phyloP scores from a whole-genome alignment of 768 basidiomycete genomes.

The Lentinula lateritia region DNA sequence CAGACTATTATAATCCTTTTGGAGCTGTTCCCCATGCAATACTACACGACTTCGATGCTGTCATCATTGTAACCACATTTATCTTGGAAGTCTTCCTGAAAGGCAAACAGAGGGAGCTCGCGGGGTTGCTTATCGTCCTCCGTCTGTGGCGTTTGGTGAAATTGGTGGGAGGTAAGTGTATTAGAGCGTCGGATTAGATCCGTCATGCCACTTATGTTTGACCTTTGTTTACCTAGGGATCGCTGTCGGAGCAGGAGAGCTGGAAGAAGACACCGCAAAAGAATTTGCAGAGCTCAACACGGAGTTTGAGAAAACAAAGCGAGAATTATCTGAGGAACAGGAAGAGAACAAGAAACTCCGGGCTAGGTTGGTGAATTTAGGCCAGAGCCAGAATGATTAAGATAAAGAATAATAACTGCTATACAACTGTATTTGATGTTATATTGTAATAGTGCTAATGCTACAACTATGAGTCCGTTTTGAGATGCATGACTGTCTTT shows the following conservation, averaged over 20 bases:
- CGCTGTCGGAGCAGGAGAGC: slow-evolving; percentile 68
- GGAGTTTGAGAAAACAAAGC: slow-evolving; percentile 39
- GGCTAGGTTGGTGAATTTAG: slow-evolving; percentile 27
- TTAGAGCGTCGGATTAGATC: no score
- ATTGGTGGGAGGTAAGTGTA: slow-evolving; percentile 44
- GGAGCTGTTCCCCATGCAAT: slow-evolving; percentile 45
- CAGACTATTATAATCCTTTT: slow-evolving; percentile 57
- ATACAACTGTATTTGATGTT: not conserved
- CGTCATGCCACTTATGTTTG: no score
- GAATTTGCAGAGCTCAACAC: slow-evolving; percentile 43
- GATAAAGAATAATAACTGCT: not conserved
- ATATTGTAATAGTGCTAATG: slow-evolving; percentile 1
- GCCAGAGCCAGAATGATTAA: slow-evolving; percentile 15
- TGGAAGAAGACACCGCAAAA: slow-evolving; percentile 50
- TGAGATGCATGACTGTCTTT: not conserved
- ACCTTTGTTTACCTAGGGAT: slow-evolving; percentile 41
- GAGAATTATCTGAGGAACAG: slow-evolving; percentile 37
- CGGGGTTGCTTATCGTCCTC: slow-evolving; percentile 61
- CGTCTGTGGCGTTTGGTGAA: slow-evolving; percentile 82
- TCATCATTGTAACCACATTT: slow-evolving; percentile 69
- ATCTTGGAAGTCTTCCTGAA: slow-evolving; percentile 63
- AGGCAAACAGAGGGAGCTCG: slow-evolving; percentile 67
- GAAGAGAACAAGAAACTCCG: slow-evolving; percentile 54
- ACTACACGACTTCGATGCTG: slow-evolving; percentile 72
- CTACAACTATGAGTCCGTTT: not conserved